Base-by-base conservation (phyloP, 2,329 filamentous ascomycete species). In the Apiospora malaysiana region DNA sequence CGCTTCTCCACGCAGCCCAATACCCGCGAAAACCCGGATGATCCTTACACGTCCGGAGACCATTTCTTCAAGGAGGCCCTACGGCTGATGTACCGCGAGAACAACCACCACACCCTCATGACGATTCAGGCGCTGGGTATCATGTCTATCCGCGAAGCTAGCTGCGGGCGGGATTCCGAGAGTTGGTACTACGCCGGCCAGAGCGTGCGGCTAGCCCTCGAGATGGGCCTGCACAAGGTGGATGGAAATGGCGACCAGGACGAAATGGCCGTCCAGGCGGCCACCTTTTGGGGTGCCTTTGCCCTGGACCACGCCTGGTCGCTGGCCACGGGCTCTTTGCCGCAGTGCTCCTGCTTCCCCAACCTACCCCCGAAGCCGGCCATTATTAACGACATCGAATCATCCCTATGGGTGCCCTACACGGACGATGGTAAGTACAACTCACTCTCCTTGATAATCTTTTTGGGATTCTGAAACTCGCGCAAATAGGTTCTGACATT, bases 111-210 rank as follows among this genome's bases (percentile, higher is more conserved):
- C 72, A 87, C 80, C 8, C 81, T 94, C 42, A 93, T 92, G 2
- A 93, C 91, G 5, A 90, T 93, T 63, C 92, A 94, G 81, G 92
- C 92, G 1, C 82, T 94, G 23, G 91, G 91, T 7, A 88, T 94
- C 75, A 93, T 95, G 91, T 91, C 91, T 7, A 90, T 94, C 73
- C 84, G 92, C 56, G 92, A 94, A 81, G 91, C 90, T 3, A 93
- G 91, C 76, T 91, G 89, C 73, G 92, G 92, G 0, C 86, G 92
- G 45, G 91, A 94, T 76, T 93, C 90, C 42, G 89, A 91, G 73
- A 92, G 91, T 68, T 93, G 92, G 85, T 92, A 89, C 71, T 92
- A 92, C 73, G 89, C 90, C 2, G 92, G 92, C 1, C 89, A 93
- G 78, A 93, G 91, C 76, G 89, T 94, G 71, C 87, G 91, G 4